Conservation (phyloP, 495 filamentous ascomycete genomes). For the Pyrenopolyporus hunteri region DNA sequence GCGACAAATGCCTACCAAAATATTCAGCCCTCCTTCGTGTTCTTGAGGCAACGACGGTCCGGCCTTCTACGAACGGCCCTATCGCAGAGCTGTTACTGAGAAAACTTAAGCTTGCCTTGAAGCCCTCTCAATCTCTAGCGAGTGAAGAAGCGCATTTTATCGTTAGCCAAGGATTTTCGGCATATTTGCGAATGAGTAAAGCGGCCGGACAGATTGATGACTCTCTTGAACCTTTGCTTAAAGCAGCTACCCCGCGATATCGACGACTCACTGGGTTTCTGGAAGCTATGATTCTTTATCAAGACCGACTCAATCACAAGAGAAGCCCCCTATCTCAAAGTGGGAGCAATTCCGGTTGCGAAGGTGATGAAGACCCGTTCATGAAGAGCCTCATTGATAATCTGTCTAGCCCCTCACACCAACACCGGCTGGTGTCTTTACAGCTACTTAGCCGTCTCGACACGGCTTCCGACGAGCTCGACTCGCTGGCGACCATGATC, state of each 20-base stretch:
- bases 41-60: slow-evolving; percentile 54
- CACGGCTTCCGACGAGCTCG: slow-evolving; percentile 43
- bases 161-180: slow-evolving; percentile 60
- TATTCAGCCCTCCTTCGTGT: slow-evolving; percentile 60
- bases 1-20: slow-evolving; percentile 60
- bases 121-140: slow-evolving; percentile 58
- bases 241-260: slow-evolving; percentile 64
- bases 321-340: slow-evolving; percentile 36
- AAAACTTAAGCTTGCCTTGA: slow-evolving; percentile 62
- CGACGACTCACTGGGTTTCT: slow-evolving; percentile 69
- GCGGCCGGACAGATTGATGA: slow-evolving; percentile 56
- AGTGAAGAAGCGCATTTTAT: slow-evolving; percentile 65
- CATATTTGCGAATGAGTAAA: slow-evolving; percentile 59
- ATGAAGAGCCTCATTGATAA: slow-evolving; percentile 69
- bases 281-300: slow-evolving; percentile 66
- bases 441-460: slow-evolving; percentile 65
- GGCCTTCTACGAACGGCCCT: slow-evolving; percentile 59
- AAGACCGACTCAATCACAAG: slow-evolving; percentile 55
- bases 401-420: slow-evolving; percentile 72
- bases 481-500: slow-evolving; percentile 60
- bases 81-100: slow-evolving; percentile 61
- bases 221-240: slow-evolving; percentile 62
- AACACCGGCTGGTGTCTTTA: slow-evolving; percentile 71
- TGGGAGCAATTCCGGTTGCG: slow-evolving; percentile 46
- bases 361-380: slow-evolving; percentile 60